Evolutionary conservation across 2,329 filamentous ascomycete genomes (phyloP).

Genomic region (Cercospora sp.): DNA sequence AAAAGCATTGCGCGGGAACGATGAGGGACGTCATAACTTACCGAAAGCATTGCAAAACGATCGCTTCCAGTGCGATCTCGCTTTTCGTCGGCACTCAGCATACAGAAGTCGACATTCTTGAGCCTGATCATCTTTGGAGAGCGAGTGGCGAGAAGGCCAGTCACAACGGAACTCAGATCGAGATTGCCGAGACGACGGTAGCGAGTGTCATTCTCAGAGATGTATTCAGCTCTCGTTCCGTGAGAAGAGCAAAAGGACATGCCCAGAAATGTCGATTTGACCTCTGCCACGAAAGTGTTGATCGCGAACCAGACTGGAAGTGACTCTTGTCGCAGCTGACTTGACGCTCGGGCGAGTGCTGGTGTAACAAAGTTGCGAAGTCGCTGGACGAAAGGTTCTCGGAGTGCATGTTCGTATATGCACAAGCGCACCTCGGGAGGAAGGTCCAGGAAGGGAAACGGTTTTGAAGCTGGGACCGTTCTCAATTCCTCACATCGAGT

Average conservation of each 20-base stretch:
- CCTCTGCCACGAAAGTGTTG: slow-evolving; percentile 26
- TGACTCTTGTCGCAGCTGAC: slow-evolving; percentile 25
- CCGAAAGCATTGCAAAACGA: slow-evolving; percentile 18
- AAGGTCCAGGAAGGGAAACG: slow-evolving; percentile 15
- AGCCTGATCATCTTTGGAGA: slow-evolving; percentile 7
- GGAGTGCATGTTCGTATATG: slow-evolving; percentile 14
- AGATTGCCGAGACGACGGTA: slow-evolving; percentile 10
- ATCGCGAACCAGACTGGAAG: slow-evolving; percentile 27
- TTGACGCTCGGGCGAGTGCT: slow-evolving; percentile 14
- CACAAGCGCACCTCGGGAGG: slow-evolving; percentile 13
- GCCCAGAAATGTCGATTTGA: slow-evolving; percentile 15
- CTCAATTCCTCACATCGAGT: slow-evolving; percentile 3
- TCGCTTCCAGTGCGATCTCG: slow-evolving; percentile 1
- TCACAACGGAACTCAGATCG: neutral
- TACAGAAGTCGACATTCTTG: slow-evolving; percentile 18
- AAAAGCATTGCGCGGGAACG: neutral
- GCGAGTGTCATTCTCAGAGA: slow-evolving; percentile 4
- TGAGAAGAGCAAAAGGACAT: slow-evolving; percentile 13
- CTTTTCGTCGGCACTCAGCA: slow-evolving; percentile 5
- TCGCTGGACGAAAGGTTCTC: slow-evolving; percentile 4
- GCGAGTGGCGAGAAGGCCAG: slow-evolving; percentile 2
- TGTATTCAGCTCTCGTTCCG: slow-evolving; percentile 11
- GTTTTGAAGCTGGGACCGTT: neutral
- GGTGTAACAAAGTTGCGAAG: slow-evolving; percentile 8
- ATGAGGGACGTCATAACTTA: neutral